Evolutionary conservation across 177 flowering plant genomes (phyloP), one percentile per base, ranked within the genome.

Genomic region (Vitis hybrid): DNA sequence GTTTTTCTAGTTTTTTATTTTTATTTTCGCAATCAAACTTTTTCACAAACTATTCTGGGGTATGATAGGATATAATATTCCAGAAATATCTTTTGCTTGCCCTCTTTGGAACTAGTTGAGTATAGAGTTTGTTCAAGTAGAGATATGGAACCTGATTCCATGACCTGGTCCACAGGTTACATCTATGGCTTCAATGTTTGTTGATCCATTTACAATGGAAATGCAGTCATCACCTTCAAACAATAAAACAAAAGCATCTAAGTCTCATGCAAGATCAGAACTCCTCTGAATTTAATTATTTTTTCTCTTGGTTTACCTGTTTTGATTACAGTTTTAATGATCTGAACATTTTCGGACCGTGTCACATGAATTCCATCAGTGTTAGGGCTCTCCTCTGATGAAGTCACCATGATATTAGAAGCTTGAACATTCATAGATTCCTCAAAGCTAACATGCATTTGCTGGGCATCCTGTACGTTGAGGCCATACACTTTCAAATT

Each of bases 91-190:
- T 39, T 0, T 39, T 39, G 8, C 45, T 39, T 39, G 6, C 45
- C 45, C 45, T 39, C 45, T 0, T 39, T 39, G 45, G 8, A 39
- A 39, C 45, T 39, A 6, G 45, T 39, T 39, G 8, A 7, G 8
- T 39, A 39, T 39, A 39, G 45, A 7, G 45, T 39, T 39, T 39
- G 45, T 4, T 39, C 45, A 39, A 39, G 45, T 39, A 39, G 45
- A 39, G 45, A 6, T 11, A 19, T 1, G 32, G 2, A 39, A 94
- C 97, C 98, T 94, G 69, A 94, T 93, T 58, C 98, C 97, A 80
- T 94, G 98, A 4, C 98, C 98, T 32, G 97, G 98, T 70, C 97
- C 97, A 69, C 97, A 94, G 0, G 73, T 80, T n/a, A 92, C 91
- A 34, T 76, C 85, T 1, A 67, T 79, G 3, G 88, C 93, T 59